Evolutionary conservation across 2,329 filamentous ascomycete species (phyloP), one percentile per base, ranked within the genome.

Genomic region (Claviceps sp.): DNA sequence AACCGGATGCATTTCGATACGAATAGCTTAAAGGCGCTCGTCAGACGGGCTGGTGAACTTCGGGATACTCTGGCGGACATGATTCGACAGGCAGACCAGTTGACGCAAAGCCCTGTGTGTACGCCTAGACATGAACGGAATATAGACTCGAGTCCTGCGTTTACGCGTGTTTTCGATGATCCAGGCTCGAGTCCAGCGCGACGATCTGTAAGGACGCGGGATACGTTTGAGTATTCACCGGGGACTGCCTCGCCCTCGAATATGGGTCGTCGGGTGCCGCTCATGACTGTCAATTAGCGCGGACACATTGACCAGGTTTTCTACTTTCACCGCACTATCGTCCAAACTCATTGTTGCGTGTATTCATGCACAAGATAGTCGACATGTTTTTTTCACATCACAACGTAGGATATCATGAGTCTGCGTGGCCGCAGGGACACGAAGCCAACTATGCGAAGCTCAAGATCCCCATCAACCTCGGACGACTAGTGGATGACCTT

Each of bases 151-250:
- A 84, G 79, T 59, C 81, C 81, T n/a, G 81, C 81, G 1, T 85
- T 85, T 56, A 84, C 79, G 2, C 70, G 78, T 24, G 79, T 85
- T 40, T 85, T 85, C 58, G 78, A 81, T 9, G 79, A 83, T 45
- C 79, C 81, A 1, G 72, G 72, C 41, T 71, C 75, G 13, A 81
- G 74, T 54, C 76, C 79, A 4, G n/a, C 13, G 22, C 73, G 72
- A 57, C 70, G 73, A 53, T 61, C 73, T 8, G 68, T 70, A 30
- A 73, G 75, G 57, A 79, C 71, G 55, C 76, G 74, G 37, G 78
- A 76, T 58, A 50, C 44, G 4, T 77, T 77, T 50, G 73, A 72
- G 54, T 66, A 66, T 50, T 76, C 79, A 14, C 68, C 77, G 20
- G 73, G 78, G 44, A 71, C 73, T 38, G 77, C 78, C 2, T 71